phyloP scores from a whole-genome alignment of 1,284 basidiomycete genomes.

The Austroboletus olivaceoglutinosus region DNA sequence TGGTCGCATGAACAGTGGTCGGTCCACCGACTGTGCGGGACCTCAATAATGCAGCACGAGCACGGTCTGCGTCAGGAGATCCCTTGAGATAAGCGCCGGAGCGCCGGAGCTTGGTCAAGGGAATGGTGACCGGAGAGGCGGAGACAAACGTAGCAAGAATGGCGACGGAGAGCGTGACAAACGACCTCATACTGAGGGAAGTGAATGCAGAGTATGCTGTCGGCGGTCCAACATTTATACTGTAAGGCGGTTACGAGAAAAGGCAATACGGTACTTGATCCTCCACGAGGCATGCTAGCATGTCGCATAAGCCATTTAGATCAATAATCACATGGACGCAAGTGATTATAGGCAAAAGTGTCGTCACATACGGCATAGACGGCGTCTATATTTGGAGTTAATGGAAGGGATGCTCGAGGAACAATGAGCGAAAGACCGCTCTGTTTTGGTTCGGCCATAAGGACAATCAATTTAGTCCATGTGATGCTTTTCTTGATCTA shows the following conservation, averaged over 20 bases:
- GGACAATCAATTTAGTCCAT: background rate
- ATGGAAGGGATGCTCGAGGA: background rate
- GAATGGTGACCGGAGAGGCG: slow-evolving; percentile 10
- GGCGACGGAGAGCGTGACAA: slow-evolving; percentile 5
- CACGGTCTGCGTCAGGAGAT: slow-evolving; percentile 19
- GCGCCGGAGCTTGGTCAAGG: slow-evolving; percentile 13
- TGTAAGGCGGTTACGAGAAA: background rate
- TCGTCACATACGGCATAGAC: background rate
- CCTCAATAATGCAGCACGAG: slow-evolving; percentile 17
- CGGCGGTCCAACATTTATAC: slow-evolving; percentile 5
- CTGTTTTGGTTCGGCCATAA: too few species aligned
- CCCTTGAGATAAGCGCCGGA: slow-evolving; percentile 20
- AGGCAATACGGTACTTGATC: background rate
- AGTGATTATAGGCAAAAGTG: too few species aligned
- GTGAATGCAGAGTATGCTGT: background rate
- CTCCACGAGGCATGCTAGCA: background rate
- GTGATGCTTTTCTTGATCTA: background rate
- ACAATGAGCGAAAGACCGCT: background rate
- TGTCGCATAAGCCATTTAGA: background rate
- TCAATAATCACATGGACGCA: background rate
- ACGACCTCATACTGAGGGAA: slow-evolving; percentile 13
- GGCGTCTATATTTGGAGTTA: background rate
- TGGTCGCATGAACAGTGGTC: slow-evolving; percentile 18
- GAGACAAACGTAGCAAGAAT: slow-evolving; percentile 15
- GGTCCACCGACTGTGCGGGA: background rate